A percentile compares a stretch with the other conserved stretches of the same genome.
Evolutionary conservation across 2,329 filamentous ascomycete genomes (phyloP).

Genomic region (Aspergillus luchuensis): DNA sequence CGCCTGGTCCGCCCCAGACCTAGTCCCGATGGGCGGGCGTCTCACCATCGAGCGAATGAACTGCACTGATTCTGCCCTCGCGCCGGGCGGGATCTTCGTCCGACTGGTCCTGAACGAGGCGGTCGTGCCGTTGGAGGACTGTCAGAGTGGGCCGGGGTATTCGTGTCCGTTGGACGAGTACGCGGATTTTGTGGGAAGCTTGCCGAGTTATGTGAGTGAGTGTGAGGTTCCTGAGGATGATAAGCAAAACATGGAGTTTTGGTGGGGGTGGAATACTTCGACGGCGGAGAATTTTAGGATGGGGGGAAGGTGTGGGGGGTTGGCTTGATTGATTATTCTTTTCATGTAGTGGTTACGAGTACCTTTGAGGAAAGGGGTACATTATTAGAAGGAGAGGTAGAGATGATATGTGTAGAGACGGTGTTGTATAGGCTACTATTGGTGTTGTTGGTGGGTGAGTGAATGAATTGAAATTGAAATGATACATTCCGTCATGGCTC

Average conservation of each 20-base stretch:
- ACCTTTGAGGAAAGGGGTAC: no score
- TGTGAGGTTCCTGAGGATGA: not conserved
- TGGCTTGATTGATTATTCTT: not conserved
- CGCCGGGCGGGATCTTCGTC: slow-evolving; percentile 20
- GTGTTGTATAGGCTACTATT: not conserved
- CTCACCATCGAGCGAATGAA: slow-evolving; percentile 27
- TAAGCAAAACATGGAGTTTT: not conserved
- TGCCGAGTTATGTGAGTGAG: slow-evolving; percentile 14
- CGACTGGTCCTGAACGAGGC: slow-evolving; percentile 28
- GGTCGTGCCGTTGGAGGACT: slow-evolving; percentile 21
- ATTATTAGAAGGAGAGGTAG: not conserved
- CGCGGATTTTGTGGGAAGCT: slow-evolving; percentile 8
- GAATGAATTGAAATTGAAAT: not conserved
- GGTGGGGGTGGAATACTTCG: slow-evolving; percentile 2
- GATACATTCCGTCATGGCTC: not conserved
- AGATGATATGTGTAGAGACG: no score
- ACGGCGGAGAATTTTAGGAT: not conserved
- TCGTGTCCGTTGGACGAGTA: slow-evolving; percentile 21
- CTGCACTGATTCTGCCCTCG: slow-evolving; percentile 20
- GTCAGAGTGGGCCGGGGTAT: slow-evolving; percentile 23
- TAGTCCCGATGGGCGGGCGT: slow-evolving; percentile 25
- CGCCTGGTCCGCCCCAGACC: slow-evolving; percentile 20
- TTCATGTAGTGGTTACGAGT: no score
- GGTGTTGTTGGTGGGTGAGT: not conserved
- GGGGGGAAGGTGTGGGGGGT: not conserved